Percentiles rank a stretch among this genome's conserved stretches.
Evolutionary conservation across 805 yeast genomes (phyloP).

Genomic region (Candida methanosorbosa): DNA sequence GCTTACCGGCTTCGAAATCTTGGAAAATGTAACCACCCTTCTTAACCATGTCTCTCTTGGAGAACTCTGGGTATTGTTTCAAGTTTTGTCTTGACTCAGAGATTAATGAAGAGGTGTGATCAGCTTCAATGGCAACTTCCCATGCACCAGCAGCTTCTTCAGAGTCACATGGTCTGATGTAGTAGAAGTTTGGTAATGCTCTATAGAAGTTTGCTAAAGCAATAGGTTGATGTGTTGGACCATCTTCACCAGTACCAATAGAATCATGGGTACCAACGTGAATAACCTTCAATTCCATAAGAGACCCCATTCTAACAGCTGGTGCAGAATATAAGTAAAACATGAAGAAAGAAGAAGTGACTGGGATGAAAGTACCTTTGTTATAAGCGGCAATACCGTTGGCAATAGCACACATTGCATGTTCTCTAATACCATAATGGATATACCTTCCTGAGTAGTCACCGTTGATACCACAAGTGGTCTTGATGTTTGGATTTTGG

Average conservation of each 20-base stretch:
- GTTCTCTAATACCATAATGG: conserved; percentile 26
- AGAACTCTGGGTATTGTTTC: conserved; percentile 16
- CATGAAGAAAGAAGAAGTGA: conserved; percentile 27
- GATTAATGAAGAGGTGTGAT: conserved; percentile 13
- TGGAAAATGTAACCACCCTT: conserved; percentile 22
- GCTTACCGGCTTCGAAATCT: conserved; percentile 11
- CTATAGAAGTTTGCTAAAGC: conserved; percentile 43
- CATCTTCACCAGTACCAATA: conserved; percentile 51
- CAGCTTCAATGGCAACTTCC: conserved; percentile 18
- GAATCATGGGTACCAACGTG: conserved; percentile 52
- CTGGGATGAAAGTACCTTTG: conserved; percentile 28
- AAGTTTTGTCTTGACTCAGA: conserved; percentile 22
- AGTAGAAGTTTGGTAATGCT: conserved; percentile 39
- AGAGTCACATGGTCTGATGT: conserved; percentile 47
- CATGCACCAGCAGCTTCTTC: conserved; percentile 44
- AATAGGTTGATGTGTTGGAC: conserved; percentile 52
- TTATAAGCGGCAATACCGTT: conserved; percentile 26
- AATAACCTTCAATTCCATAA: conserved; percentile 35
- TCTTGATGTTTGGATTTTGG: conserved; percentile 19
- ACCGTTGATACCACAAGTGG: conserved; percentile 22
- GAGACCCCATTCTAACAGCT: conserved; percentile 41
- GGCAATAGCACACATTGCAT: conserved; percentile 25
- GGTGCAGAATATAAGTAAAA: conserved; percentile 41
- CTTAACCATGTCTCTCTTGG: conserved; percentile 12
- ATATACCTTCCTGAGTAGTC: conserved; percentile 23